Conservation (phyloP, 768 basidiomycete genomes). For the Mycena amicta region DNA sequence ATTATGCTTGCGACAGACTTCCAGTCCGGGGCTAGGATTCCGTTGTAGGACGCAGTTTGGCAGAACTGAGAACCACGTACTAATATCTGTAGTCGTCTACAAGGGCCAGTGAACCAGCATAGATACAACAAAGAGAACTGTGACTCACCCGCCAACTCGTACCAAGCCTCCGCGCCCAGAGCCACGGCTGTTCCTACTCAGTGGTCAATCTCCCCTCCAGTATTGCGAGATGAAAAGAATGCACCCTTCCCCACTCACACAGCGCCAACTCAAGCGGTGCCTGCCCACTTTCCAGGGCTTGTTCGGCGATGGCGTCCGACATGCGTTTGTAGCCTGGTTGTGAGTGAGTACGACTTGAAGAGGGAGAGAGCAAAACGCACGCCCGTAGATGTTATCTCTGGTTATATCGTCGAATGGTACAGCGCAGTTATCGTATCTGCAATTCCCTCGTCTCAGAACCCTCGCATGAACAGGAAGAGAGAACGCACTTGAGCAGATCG, state of each 20-base stretch:
- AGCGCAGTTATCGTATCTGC: slow-evolving; percentile 64
- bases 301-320: slow-evolving; percentile 56
- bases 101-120: too few relatives aligned
- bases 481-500: slow-evolving; percentile 59
- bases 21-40: slow-evolving; percentile 48
- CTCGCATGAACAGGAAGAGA: neutral
- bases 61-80: slow-evolving; percentile 17
- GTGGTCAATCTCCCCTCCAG: neutral
- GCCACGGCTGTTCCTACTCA: slow-evolving; percentile 60
- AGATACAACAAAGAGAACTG: too few relatives aligned
- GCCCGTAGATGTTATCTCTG: slow-evolving; percentile 56
- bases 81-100: neutral
- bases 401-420: slow-evolving; percentile 60
- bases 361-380: slow-evolving; percentile 35
- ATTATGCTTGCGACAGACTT: slow-evolving; percentile 52
- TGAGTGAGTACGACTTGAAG: neutral
- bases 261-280: slow-evolving; percentile 61
- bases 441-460: too few relatives aligned
- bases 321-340: slow-evolving; percentile 59
- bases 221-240: neutral
- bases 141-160: slow-evolving; percentile 65
- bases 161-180: slow-evolving; percentile 60
- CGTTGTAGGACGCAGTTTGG: neutral
- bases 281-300: slow-evolving; percentile 50
- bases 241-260: slow-evolving; percentile 70